These are phyloP conservation scores for Alternaria tenuissima DNA, from an alignment of 2,329 filamentous ascomycete species.

Conservation along the genomic window DNA sequence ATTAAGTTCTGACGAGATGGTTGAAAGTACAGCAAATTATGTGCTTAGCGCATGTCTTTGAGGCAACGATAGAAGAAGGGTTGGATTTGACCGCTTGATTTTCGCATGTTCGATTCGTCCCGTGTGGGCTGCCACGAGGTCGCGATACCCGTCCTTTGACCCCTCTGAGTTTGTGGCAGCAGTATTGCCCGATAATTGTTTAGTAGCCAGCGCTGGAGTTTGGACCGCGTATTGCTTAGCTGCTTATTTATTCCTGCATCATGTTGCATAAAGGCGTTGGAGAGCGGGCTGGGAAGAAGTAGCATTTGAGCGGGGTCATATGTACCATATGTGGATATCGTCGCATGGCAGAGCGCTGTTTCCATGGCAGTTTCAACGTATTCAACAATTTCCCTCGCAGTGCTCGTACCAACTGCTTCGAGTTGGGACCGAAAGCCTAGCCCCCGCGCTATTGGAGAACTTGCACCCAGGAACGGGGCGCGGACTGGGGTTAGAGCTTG, in stretches of 20 bases:
- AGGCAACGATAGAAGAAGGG: slow-evolving; percentile 30
- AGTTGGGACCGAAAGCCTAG: slow-evolving; percentile 16
- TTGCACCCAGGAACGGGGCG: slow-evolving; percentile 15
- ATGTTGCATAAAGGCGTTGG: slow-evolving; percentile 32
- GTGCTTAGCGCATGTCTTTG: slow-evolving; percentile 24
- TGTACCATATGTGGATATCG: slow-evolving; percentile 33
- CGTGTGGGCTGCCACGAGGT: slow-evolving; percentile 40
- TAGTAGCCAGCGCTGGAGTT: slow-evolving; percentile 47
- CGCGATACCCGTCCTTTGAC: slow-evolving; percentile 46
- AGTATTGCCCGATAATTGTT: slow-evolving; percentile 33
- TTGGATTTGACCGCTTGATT: slow-evolving; percentile 33
- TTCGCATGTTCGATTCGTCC: slow-evolving; percentile 39
- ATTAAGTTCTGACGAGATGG: slow-evolving; percentile 45
- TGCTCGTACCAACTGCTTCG: slow-evolving; percentile 11
- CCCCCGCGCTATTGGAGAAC: slow-evolving; percentile 19
- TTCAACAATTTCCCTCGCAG: slow-evolving; percentile 13
- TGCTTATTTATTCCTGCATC: slow-evolving; percentile 32
- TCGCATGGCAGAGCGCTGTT: slow-evolving; percentile 17
- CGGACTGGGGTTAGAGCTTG: slow-evolving; percentile 22
- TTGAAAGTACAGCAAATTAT: slow-evolving; percentile 4
- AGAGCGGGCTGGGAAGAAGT: slow-evolving; percentile 15
- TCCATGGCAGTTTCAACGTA: slow-evolving; percentile 18
- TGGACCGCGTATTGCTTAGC: slow-evolving; percentile 33
- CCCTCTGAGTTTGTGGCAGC: slow-evolving; percentile 43
- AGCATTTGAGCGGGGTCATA: slow-evolving; percentile 29